These are phyloP conservation scores for Stemphylium beticola DNA, from an alignment of 2,329 filamentous ascomycete species.

Conservation along the genomic window DNA sequence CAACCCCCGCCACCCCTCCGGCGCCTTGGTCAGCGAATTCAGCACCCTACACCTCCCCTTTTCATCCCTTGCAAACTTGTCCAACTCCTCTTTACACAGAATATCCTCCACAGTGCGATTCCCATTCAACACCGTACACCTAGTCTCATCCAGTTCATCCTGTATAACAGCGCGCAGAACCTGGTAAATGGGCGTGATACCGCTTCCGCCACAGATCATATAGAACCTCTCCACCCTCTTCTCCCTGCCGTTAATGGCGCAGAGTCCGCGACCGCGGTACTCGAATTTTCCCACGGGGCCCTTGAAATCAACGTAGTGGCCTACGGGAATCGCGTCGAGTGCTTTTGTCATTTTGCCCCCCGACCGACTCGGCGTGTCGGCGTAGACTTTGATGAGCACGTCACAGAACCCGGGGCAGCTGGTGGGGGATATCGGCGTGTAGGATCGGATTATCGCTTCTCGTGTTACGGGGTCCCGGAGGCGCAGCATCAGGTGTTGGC, in stretches of 20 bases:
- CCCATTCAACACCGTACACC: conserved; percentile 76
- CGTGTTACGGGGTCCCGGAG: conserved; percentile 72
- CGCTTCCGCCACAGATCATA: conserved; percentile 90
- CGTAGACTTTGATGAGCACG: conserved; percentile 84
- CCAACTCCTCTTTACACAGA: conserved; percentile 76
- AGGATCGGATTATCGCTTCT: conserved; percentile 81
- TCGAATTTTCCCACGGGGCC: conserved; percentile 86
- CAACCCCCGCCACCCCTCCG: conserved; percentile 69
- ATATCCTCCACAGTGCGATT: conserved; percentile 82
- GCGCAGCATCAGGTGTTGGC: conserved; percentile 86
- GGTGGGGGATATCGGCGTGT: conserved; percentile 79
- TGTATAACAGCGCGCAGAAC: conserved; percentile 76
- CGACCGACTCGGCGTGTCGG: conserved; percentile 60
- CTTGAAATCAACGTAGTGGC: conserved; percentile 81
- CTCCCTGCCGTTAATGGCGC: conserved; percentile 63
- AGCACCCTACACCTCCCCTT: conserved; percentile 66
- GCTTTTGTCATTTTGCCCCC: conserved; percentile 85
- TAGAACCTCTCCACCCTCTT: conserved; percentile 70
- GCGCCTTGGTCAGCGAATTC: conserved; percentile 71
- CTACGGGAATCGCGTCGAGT: conserved; percentile 73
- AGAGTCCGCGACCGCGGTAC: conserved; percentile 72
- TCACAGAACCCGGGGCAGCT: conserved; percentile 69
- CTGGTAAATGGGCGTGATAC: conserved; percentile 90
- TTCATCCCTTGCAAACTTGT: conserved; percentile 63
- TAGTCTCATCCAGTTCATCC: conserved; percentile 67